Evolutionary conservation across 176 grass and related monocot genomes (phyloP).

Genomic region (Metroxylon sagu): DNA sequence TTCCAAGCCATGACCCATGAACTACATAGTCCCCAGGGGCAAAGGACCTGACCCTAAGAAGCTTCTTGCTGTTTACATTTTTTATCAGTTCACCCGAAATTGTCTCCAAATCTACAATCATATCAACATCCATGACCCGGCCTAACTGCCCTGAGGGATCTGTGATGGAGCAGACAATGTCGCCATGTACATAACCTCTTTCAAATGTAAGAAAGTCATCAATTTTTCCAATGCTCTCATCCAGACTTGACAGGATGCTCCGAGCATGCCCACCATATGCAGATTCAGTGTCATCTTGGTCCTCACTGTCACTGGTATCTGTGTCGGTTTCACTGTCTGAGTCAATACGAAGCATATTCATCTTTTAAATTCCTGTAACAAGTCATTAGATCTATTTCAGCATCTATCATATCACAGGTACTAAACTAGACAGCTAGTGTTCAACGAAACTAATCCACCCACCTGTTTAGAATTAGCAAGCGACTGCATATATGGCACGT

Average conservation of each 20-base stretch:
- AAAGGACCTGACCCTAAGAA: conserved; percentile 77
- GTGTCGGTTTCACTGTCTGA: conserved; percentile 6
- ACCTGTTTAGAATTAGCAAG: too few species aligned
- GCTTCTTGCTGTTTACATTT: conserved; percentile 74
- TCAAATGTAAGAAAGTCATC: conserved; percentile 17
- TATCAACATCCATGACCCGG: conserved; percentile 47
- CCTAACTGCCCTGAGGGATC: conserved; percentile 81
- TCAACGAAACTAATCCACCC: too few species aligned
- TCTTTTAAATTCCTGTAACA: conserved; percentile 2
- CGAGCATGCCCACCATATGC: conserved; percentile 10
- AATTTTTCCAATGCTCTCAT: conserved; percentile 22
- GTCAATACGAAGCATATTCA: conserved; percentile 13
- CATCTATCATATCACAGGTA: background rate
- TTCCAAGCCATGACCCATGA: conserved; percentile 88
- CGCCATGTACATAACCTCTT: conserved; percentile 36
- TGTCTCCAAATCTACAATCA: conserved; percentile 81
- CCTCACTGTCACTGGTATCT: conserved; percentile 14
- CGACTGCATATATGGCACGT: too few species aligned
- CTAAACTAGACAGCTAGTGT: too few species aligned
- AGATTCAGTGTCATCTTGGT: conserved; percentile 13
- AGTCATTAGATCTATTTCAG: background rate
- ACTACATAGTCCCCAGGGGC: conserved; percentile 61
- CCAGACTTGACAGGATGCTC: conserved; percentile 20
- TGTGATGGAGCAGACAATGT: conserved; percentile 56
- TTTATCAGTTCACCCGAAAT: conserved; percentile 53